Conservation (phyloP, 2,329 filamentous ascomycete genomes). For the Aspergillus thermomutatus region DNA sequence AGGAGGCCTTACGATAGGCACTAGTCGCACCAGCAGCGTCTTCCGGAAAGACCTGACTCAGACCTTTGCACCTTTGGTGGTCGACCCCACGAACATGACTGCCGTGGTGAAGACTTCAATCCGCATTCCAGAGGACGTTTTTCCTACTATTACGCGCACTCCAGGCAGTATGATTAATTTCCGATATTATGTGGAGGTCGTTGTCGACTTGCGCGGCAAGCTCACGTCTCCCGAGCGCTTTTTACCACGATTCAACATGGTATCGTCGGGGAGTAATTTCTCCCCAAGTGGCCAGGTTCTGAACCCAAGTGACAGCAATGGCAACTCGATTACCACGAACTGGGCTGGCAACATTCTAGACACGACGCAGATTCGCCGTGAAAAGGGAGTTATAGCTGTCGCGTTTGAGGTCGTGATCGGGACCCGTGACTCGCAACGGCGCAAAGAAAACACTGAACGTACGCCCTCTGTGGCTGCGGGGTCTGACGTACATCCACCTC, state of each 20-base stretch:
- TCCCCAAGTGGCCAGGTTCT: conserved; percentile 38
- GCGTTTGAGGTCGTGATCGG: conserved; percentile 85
- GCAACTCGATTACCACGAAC: conserved; percentile 37
- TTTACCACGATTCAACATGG: conserved; percentile 54
- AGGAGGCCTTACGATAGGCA: conserved; percentile 80
- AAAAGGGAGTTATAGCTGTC: conserved; percentile 87
- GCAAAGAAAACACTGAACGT: conserved; percentile 43
- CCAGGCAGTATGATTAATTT: conserved; percentile 95
- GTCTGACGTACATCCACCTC: conserved; percentile 23
- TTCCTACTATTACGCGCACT: conserved; percentile 85
- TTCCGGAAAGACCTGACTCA: conserved; percentile 94
- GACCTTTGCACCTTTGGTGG: conserved; percentile 80
- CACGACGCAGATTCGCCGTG: conserved; percentile 78
- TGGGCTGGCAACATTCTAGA: conserved; percentile 69
- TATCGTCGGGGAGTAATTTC: conserved; percentile 43
- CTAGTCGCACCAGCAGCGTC: conserved; percentile 81
- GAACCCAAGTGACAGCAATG: conserved; percentile 30
- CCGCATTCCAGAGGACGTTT: conserved; percentile 82
- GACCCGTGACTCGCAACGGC: conserved; percentile 69
- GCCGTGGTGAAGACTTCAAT: conserved; percentile 79
- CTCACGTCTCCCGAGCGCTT: conserved; percentile 70
- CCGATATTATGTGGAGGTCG: conserved; percentile 87
- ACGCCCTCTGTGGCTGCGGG: conserved; percentile 28
- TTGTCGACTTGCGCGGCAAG: conserved; percentile 87
- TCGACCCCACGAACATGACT: conserved; percentile 75